Evolutionary conservation across 2,329 filamentous ascomycete genomes (phyloP).

Genomic region (Sporothrix schenckii): DNA sequence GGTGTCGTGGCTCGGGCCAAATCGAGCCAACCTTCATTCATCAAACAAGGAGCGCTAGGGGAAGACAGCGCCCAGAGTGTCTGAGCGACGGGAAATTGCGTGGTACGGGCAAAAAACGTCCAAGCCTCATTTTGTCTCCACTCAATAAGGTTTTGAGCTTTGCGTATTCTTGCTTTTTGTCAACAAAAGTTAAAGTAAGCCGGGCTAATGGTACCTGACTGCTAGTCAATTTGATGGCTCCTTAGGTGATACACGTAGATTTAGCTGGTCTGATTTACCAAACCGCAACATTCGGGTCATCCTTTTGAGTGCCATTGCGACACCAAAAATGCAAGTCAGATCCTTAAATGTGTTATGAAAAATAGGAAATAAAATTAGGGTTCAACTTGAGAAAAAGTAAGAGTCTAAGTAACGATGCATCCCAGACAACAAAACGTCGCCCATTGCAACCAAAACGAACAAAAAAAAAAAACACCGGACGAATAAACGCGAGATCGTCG

Average conservation of each 20-base stretch:
- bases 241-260: too few relatives aligned
- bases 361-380: not conserved
- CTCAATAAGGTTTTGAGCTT: slow-evolving; percentile 6
- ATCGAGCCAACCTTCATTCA: not conserved
- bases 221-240: not conserved
- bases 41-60: not conserved
- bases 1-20: not conserved
- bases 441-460: not conserved
- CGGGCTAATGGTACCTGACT: not conserved
- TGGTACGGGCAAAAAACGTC: not conserved
- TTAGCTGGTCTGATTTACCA: too few relatives aligned
- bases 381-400: not conserved
- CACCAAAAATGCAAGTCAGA: too few relatives aligned
- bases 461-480: not conserved
- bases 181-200: not conserved
- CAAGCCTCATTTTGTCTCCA: slow-evolving; percentile 16
- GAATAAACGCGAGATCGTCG: too few relatives aligned
- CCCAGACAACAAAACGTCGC: too few relatives aligned
- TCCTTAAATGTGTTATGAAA: not conserved
- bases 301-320: not conserved
- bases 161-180: not conserved
- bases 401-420: slow-evolving; percentile 1
- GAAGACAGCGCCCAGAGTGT: not conserved
- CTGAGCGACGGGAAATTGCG: not conserved
- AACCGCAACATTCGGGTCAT: not conserved